A percentile compares a stretch with the other conserved stretches of the same genome.
Evolutionary conservation across 441 rosid species (phyloP).

Genomic region (Euphorbia schlechtendalii): DNA sequence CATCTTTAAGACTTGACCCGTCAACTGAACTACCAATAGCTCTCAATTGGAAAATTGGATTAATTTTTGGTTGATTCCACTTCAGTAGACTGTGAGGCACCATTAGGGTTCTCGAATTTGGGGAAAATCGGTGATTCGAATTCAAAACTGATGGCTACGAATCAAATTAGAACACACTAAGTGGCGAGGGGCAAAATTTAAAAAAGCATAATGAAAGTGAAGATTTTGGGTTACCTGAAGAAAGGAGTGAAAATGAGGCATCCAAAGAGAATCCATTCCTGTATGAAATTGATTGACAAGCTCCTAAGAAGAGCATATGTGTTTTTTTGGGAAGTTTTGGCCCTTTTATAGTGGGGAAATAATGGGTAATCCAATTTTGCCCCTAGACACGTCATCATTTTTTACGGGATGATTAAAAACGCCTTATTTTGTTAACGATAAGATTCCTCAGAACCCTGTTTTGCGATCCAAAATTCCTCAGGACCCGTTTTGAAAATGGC

Average conservation of each 20-base stretch:
- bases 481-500: too few species aligned
- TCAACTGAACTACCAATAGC: conserved; percentile 32
- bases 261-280: conserved; percentile 31
- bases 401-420: too few species aligned
- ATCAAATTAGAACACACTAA: background rate
- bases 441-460: too few species aligned
- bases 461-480: too few species aligned
- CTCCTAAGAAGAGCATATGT: too few species aligned
- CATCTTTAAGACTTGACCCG: conserved; percentile 23
- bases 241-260: conserved; percentile 38
- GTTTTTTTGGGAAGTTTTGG: too few species aligned
- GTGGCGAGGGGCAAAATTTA: background rate
- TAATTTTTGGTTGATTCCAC: conserved; percentile 21
- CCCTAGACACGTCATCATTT: too few species aligned
- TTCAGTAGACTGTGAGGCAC: conserved; percentile 16
- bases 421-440: too few species aligned
- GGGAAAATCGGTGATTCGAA: conserved; percentile 27
- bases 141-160: conserved; percentile 33
- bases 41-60: conserved; percentile 24
- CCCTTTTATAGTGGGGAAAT: too few species aligned
- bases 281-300: background rate
- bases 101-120: conserved; percentile 21
- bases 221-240: conserved; percentile 30
- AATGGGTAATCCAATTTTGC: too few species aligned
- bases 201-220: background rate